Evolutionary conservation across 2,329 filamentous ascomycete species (phyloP), one percentile per base, ranked within the genome.

Genomic region (Epichloe festucae): DNA sequence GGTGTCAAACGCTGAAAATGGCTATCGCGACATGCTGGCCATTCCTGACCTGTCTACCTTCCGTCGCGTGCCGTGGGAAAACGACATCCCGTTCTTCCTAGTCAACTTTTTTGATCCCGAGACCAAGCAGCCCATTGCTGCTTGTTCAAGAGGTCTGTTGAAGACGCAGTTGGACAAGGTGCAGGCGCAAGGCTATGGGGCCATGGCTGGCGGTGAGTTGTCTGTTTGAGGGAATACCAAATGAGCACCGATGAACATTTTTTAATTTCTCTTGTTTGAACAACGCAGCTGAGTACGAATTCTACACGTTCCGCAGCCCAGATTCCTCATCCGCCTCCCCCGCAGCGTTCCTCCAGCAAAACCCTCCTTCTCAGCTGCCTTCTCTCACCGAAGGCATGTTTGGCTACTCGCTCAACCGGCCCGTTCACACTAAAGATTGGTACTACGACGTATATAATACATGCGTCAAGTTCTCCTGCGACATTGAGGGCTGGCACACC

Each of bases 401-500:
- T 61, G 90, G 89, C 53, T 96, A 96, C 73, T 93, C 87, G 56
- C 73, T 95, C 57, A 95, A 87, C 10, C 77, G 89, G 21, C 87
- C 90, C 0, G 80, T 90, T 1, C 88, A 94, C 63, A 95, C 95
- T 67, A 83, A 94, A 68, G 87, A 93, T 42, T 95, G 91, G 71
- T 96, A 87, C 70, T 95, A 95, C 65, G 81, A 85, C 45, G 79
- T 95, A 48, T 95, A 88, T 67, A 81, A 94, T 57, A 79, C 84
- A 0, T 94, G 89, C 70, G 75, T 78, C 57, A 74, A 81, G 54
- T 95, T 95, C 70, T 73, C 77, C 41, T 93, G 88, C 63, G 78
- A 85, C 56, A 86, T 96, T 47, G 90, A 96, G 66, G 89, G 90
- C 45, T 96, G 90, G 90, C 90, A 96, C 71, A 95, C 90, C 8